Evolutionary conservation across 1,284 basidiomycete species (phyloP).

Genomic region (Cryptococcus depauperatus): DNA sequence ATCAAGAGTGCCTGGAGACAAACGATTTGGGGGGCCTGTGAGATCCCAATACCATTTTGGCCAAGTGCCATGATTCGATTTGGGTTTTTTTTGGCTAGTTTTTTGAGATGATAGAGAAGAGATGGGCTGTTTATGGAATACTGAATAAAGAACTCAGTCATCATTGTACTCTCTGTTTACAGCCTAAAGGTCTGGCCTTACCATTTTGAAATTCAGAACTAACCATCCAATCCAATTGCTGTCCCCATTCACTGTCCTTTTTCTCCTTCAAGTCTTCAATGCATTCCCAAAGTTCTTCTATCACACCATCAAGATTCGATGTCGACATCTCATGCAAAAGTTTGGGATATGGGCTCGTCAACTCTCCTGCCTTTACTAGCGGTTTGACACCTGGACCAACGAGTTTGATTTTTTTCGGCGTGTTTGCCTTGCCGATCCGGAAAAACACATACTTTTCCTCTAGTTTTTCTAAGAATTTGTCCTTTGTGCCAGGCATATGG

Average conservation of each 20-base stretch:
- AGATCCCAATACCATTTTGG: conserved; percentile 98
- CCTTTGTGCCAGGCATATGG: conserved; percentile 22
- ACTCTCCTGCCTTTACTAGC: conserved; percentile 17
- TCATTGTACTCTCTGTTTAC: too few relatives aligned
- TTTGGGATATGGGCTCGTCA: conserved; percentile 23
- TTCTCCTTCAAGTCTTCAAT: conserved; percentile 13
- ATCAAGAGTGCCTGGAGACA: conserved; percentile 54
- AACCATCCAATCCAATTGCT: conserved; percentile 59
- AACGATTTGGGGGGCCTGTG: conserved; percentile 38
- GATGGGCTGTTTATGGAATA: neutral
- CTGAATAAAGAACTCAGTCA: too few relatives aligned
- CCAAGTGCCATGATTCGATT: conserved; percentile 44
- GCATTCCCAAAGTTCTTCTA: conserved; percentile 14
- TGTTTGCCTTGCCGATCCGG: conserved; percentile 16
- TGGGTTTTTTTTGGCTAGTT: conserved; percentile 5
- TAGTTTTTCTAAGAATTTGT: conserved; percentile 12
- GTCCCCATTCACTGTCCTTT: conserved; percentile 50
- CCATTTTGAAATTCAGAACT: too few relatives aligned
- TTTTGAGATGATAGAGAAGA: neutral
- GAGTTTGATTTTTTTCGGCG: conserved; percentile 17
- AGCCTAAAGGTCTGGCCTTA: too few relatives aligned
- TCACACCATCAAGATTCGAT: conserved; percentile 3
- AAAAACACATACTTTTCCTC: conserved; percentile 30
- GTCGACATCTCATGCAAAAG: conserved; percentile 11
- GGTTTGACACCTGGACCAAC: conserved; percentile 13